Evolutionary conservation across 2,329 filamentous ascomycete species (phyloP).

Genomic region (Colletotrichum sp.): DNA sequence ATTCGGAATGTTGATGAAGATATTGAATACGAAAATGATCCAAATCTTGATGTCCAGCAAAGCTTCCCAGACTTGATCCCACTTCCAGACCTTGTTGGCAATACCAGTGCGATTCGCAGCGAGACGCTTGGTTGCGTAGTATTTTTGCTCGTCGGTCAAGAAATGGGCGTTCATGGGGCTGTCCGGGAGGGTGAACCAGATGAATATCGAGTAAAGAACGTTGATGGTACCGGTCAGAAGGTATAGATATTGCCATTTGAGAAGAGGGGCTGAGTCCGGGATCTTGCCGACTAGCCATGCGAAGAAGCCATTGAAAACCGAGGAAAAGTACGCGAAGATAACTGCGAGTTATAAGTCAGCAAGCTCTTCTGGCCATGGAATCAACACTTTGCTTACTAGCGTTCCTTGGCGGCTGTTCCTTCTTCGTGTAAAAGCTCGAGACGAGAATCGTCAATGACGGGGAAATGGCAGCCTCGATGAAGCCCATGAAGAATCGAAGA

Average conservation of each 20-base stretch:
- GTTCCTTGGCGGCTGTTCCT: neutral
- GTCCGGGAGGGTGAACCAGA: neutral
- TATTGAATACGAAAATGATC: slow-evolving; percentile 54
- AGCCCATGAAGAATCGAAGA: neutral
- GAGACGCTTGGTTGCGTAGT: neutral
- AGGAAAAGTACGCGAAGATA: neutral
- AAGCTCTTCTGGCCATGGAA: rapidly evolving
- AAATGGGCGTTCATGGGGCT: neutral
- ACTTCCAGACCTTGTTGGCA: slow-evolving; percentile 22
- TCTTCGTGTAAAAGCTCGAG: neutral
- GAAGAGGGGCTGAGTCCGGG: slow-evolving; percentile 25
- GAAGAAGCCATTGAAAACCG: slow-evolving; percentile 32
- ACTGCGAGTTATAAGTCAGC: neutral
- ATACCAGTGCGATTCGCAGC: neutral
- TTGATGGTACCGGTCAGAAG: neutral
- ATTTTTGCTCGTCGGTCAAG: neutral
- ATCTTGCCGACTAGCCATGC: slow-evolving; percentile 37
- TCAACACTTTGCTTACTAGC: neutral
- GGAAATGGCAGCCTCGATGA: neutral
- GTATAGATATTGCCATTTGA: slow-evolving; percentile 25
- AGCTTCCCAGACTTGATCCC: slow-evolving; percentile 57
- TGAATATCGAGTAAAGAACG: neutral
- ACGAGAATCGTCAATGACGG: neutral
- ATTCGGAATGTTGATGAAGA: slow-evolving; percentile 63
- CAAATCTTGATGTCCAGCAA: slow-evolving; percentile 63